phyloP scores from a whole-genome alignment of 192 early-diverging fungal species.

The Coemansia sp. region DNA sequence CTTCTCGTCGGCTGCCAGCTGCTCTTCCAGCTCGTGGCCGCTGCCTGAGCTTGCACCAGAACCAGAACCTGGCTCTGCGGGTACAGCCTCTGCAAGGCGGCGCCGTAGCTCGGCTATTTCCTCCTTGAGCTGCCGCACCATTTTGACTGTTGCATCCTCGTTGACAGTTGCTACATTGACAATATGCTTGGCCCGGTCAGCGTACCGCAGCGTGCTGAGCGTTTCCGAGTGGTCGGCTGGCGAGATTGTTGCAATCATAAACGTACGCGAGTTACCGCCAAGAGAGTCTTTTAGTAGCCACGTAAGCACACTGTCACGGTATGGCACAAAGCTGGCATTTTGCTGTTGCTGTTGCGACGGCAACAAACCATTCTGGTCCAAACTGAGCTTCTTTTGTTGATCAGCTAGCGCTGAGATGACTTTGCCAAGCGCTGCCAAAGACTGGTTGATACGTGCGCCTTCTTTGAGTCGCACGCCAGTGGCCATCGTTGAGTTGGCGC shows the following conservation, averaged over 20 bases:
- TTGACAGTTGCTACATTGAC: constrained; percentile 90
- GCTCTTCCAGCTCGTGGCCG: constrained; percentile 62
- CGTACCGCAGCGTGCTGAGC: constrained; percentile 84
- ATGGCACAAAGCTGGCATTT: constrained; percentile 70
- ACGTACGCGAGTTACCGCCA: constrained; percentile 81
- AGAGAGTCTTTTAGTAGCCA: constrained; percentile 83
- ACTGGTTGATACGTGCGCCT: constrained; percentile 94
- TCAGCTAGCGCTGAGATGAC: constrained; percentile 89
- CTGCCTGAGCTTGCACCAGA: constrained; percentile 15
- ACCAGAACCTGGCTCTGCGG: constrained; percentile 2
- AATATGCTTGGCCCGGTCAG: constrained; percentile 87
- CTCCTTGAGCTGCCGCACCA: constrained; percentile 81
- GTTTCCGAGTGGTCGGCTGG: constrained; percentile 77
- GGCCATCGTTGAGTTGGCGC: constrained; percentile 81
- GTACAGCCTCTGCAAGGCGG: constrained; percentile 43
- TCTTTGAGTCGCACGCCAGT: constrained; percentile 84
- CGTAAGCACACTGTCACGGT: constrained; percentile 87
- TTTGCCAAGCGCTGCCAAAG: constrained; percentile 87
- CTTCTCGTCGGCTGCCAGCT: constrained; percentile 82
- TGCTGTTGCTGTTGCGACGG: not conserved
- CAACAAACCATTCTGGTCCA: constrained; percentile 19
- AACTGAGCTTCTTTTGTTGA: constrained; percentile 47
- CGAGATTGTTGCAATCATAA: constrained; percentile 79
- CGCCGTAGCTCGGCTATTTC: constrained; percentile 69
- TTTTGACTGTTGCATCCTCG: constrained; percentile 76